Conservation (phyloP, 1,284 basidiomycete species). For the Veloboletus limbatus region DNA sequence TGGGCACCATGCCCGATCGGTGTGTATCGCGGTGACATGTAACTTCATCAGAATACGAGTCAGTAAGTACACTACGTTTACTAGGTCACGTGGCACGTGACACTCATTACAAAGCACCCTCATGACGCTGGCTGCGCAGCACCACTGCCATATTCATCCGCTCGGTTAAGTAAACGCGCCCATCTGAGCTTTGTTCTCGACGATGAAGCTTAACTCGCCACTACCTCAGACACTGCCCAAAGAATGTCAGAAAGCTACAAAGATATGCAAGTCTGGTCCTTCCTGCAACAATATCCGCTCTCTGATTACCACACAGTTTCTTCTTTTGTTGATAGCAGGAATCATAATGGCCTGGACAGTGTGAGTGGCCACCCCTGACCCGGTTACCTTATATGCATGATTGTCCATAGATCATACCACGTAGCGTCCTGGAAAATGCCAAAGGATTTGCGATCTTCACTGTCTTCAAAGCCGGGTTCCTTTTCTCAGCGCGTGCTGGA, state of each 20-base stretch:
- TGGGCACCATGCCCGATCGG: constrained; percentile 72
- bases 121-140: constrained; percentile 19
- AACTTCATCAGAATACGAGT: neutral
- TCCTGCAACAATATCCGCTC: constrained; percentile 1
- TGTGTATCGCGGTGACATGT: constrained; percentile 36
- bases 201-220: constrained; percentile 65
- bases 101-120: constrained; percentile 19
- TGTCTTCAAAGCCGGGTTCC: constrained; percentile 75
- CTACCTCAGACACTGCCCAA: constrained; percentile 70
- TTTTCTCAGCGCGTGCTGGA: constrained; percentile 80
- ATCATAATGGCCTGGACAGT: constrained; percentile 73
- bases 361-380: constrained; percentile 24
- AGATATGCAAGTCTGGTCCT: constrained; percentile 54
- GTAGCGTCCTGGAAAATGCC: constrained; percentile 67
- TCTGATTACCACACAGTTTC: constrained; percentile 46
- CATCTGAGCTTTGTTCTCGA: neutral
- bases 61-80: too few relatives aligned
- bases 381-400: neutral
- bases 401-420: constrained; percentile 54
- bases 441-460: constrained; percentile 85
- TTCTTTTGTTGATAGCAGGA: constrained; percentile 68
- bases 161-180: neutral
- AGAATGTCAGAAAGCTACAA: constrained; percentile 73
- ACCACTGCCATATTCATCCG: constrained; percentile 3
- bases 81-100: constrained; percentile 28